Conservation (phyloP, 495 filamentous ascomycete species). For the Podospora sp. region DNA sequence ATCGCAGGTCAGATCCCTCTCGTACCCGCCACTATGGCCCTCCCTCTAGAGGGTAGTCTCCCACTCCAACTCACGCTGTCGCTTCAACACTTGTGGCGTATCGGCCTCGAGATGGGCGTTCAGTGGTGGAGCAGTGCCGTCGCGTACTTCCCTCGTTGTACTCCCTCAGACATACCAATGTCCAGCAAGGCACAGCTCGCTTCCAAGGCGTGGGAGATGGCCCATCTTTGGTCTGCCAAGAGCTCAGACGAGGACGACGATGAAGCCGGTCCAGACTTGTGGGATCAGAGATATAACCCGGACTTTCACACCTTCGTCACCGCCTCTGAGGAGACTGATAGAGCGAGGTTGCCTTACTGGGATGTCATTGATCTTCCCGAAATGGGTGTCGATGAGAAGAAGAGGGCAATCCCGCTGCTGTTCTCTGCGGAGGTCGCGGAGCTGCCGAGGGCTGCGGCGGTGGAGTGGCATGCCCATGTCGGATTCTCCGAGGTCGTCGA, state of each 20-base stretch:
- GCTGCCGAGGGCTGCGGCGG: slow-evolving; percentile 32
- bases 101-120: slow-evolving; percentile 72
- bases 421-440: slow-evolving; percentile 64
- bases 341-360: slow-evolving; percentile 41
- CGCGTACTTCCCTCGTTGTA: slow-evolving; percentile 61
- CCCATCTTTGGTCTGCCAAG: slow-evolving; percentile 33
- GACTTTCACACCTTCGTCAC: slow-evolving; percentile 35
- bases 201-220: slow-evolving; percentile 38
- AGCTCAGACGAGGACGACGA: slow-evolving; percentile 38
- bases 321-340: slow-evolving; percentile 20
- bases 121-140: slow-evolving; percentile 72
- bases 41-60: slow-evolving; percentile 34
- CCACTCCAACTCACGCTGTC: slow-evolving; percentile 53
- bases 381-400: not conserved
- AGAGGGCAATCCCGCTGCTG: slow-evolving; percentile 57
- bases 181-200: slow-evolving; percentile 23
- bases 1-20: slow-evolving; percentile 93
- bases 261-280: slow-evolving; percentile 64
- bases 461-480: slow-evolving; percentile 41
- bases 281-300: slow-evolving; percentile 67
- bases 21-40: slow-evolving; percentile 77
- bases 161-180: slow-evolving; percentile 12
- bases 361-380: slow-evolving; percentile 25
- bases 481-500: slow-evolving; percentile 27
- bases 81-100: slow-evolving; percentile 87